Evolutionary conservation across 176 grass and related monocot genomes (phyloP).

Genomic region (Themeda triandra): DNA sequence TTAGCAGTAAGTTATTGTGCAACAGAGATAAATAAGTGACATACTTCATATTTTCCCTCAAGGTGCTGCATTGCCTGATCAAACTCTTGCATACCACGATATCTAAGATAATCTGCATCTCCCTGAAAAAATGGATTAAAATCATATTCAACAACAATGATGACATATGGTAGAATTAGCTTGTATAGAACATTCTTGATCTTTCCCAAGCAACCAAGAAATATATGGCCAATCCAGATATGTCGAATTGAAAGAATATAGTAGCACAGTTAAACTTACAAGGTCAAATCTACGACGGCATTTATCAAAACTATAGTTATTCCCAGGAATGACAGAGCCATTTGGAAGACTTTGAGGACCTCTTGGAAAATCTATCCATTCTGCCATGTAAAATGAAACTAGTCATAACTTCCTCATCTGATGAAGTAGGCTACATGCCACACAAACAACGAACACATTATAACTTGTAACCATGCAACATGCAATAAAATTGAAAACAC

Average conservation of each 20-base stretch:
- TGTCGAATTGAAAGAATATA: not conserved
- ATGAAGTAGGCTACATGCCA: not conserved
- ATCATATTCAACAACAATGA: not conserved
- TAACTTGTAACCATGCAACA: slow-evolving; percentile 8
- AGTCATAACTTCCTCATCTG: slow-evolving; percentile 10
- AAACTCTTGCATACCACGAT: slow-evolving; percentile 88
- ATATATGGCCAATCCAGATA: slow-evolving; percentile 12
- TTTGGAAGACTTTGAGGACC: slow-evolving; percentile 66
- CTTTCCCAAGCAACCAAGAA: not conserved
- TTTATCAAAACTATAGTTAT: slow-evolving; percentile 91
- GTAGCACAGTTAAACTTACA: slow-evolving; percentile 57
- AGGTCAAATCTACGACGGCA: slow-evolving; percentile 95
- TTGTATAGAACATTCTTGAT: slow-evolving; percentile 15
- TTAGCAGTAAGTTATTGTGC: slow-evolving; percentile 1
- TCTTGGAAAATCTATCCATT: slow-evolving; percentile 99
- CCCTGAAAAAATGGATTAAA: slow-evolving; percentile 47
- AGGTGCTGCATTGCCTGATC: slow-evolving; percentile 95
- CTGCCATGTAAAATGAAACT: slow-evolving; percentile 45
- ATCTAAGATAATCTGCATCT: slow-evolving; percentile 91
- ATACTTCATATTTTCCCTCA: slow-evolving; percentile 82
- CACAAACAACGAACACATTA: not conserved
- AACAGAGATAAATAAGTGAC: slow-evolving; percentile 27
- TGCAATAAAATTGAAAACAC: slow-evolving; percentile 58
- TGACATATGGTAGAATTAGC: not conserved
- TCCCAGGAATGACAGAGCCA: slow-evolving; percentile 67